A percentile compares a stretch with the other conserved stretches of the same genome.
Evolutionary conservation across 768 basidiomycete species (phyloP).

Genomic region (Leccinum rimulosum): DNA sequence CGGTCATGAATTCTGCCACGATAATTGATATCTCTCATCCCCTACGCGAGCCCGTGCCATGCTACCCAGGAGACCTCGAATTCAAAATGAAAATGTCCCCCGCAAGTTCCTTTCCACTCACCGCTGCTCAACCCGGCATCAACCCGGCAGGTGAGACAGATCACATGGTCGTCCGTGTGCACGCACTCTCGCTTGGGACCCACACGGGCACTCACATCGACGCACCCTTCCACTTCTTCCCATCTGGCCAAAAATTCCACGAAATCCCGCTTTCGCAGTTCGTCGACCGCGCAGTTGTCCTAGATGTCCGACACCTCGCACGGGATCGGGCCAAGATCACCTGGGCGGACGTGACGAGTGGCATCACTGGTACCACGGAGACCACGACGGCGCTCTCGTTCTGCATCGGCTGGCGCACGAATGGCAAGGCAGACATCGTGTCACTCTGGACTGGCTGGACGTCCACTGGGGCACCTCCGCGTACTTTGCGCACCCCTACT

Average conservation of each 20-base stretch:
- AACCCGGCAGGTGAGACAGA: conserved; percentile 15
- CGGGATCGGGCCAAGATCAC: conserved; percentile 45
- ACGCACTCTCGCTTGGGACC: conserved; percentile 52
- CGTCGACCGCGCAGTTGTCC: conserved; percentile 51
- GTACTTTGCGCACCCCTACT: conserved; percentile 66
- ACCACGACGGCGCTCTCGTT: conserved; percentile 1
- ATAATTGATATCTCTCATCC: conserved; percentile 21
- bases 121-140: background rate
- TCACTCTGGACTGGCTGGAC: conserved; percentile 69
- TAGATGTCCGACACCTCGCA: conserved; percentile 50
- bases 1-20: conserved; percentile 29
- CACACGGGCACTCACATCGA: conserved; percentile 83
- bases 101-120: conserved; percentile 18
- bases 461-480: conserved; percentile 44
- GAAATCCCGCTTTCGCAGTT: conserved; percentile 54
- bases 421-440: conserved; percentile 39
- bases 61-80: conserved; percentile 29
- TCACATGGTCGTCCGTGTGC: conserved; percentile 22
- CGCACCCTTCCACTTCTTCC: conserved; percentile 71
- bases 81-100: conserved; percentile 17
- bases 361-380: background rate
- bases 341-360: conserved; percentile 40
- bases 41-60: conserved; percentile 20
- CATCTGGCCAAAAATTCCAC: conserved; percentile 54
- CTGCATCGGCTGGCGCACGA: conserved; percentile 23